phyloP scores from a whole-genome alignment of 805 yeast genomes.

The Spathaspora passalidarum region DNA sequence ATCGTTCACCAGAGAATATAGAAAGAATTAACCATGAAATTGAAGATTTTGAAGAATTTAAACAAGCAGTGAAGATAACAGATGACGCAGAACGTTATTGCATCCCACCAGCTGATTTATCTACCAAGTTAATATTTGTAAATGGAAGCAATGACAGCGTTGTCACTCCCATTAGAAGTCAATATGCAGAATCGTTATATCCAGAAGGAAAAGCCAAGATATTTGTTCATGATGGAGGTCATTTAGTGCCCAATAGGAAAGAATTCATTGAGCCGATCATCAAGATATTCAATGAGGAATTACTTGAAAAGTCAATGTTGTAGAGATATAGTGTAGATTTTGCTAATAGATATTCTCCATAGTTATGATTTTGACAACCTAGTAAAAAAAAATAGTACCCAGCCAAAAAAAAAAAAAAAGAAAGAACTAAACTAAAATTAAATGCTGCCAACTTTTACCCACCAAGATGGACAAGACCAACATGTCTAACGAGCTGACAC shows the following conservation, averaged over 20 bases:
- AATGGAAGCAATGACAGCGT: slow-evolving; percentile 30
- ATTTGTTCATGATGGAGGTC: slow-evolving; percentile 36
- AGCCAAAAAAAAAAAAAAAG: neutral
- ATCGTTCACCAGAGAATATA: slow-evolving; percentile 8
- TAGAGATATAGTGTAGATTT: neutral
- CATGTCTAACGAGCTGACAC: neutral
- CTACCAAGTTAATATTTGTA: slow-evolving; percentile 25
- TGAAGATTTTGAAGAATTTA: slow-evolving; percentile 23
- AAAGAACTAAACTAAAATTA: neutral
- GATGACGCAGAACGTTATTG: slow-evolving; percentile 19
- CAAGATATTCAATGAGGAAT: slow-evolving; percentile 11
- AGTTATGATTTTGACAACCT: too few relatives aligned
- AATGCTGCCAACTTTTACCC: neutral
- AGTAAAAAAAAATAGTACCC: too few relatives aligned
- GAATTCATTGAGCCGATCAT: slow-evolving; percentile 16
- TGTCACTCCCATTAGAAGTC: slow-evolving; percentile 31
- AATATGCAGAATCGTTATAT: slow-evolving; percentile 20
- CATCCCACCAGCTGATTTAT: slow-evolving; percentile 11
- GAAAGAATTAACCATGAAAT: slow-evolving; percentile 16
- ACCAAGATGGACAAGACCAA: neutral
- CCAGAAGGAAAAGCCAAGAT: slow-evolving; percentile 10
- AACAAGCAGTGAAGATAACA: slow-evolving; percentile 15
- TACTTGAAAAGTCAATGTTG: slow-evolving; percentile 9
- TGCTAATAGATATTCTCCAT: too few relatives aligned
- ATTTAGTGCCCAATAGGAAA: slow-evolving; percentile 24